phyloP scores from a whole-genome alignment of 345 rosid genomes.

The Dipteronia sinensis region DNA sequence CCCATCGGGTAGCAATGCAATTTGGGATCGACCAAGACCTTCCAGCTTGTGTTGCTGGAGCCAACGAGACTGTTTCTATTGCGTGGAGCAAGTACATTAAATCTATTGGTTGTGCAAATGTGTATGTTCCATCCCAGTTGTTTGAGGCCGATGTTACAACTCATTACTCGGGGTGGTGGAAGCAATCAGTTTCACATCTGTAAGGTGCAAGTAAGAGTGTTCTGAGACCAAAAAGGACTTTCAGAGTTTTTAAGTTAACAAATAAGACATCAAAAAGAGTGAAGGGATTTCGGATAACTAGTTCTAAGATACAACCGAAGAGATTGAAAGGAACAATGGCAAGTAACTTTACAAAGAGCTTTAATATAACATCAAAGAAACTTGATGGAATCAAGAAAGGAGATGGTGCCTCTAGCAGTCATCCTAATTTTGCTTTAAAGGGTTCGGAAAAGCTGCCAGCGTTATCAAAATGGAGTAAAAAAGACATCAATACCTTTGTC shows the following conservation, averaged over 20 bases:
- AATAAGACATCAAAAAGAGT: background rate
- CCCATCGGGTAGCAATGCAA: conserved; percentile 16
- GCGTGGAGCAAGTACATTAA: conserved; percentile 5
- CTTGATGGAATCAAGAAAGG: background rate
- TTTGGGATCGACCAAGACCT: conserved; percentile 20
- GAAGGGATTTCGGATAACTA: no score
- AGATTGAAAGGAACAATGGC: background rate
- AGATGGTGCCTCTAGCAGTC: background rate
- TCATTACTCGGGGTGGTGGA: conserved; percentile 35
- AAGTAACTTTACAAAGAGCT: background rate
- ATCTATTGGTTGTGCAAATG: background rate
- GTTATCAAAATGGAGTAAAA: no score
- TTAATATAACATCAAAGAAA: conserved; percentile 2
- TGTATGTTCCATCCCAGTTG: conserved; percentile 17
- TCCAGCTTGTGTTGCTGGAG: conserved; percentile 9
- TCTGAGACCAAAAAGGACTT: background rate
- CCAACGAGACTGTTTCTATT: background rate
- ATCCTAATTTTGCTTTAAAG: background rate
- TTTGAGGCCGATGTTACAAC: conserved; percentile 27
- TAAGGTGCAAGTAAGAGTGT: background rate
- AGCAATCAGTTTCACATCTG: background rate
- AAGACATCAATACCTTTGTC: no score
- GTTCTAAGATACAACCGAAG: no score
- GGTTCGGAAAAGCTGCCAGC: no score
- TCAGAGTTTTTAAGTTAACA: background rate